phyloP scores from a whole-genome alignment of 2,329 filamentous ascomycete genomes.

The Botrytis cinerea region DNA sequence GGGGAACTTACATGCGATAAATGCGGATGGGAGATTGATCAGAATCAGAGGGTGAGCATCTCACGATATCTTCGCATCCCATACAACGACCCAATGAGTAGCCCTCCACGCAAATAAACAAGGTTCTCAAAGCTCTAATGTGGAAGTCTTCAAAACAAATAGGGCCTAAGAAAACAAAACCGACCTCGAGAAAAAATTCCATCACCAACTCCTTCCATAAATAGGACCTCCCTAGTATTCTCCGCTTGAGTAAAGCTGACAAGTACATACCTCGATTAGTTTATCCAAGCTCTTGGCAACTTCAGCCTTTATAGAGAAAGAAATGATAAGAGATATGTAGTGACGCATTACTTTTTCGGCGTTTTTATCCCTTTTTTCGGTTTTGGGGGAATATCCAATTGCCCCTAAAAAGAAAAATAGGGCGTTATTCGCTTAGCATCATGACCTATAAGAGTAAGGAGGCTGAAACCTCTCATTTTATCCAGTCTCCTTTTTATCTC shows the following conservation, averaged over 20 bases:
- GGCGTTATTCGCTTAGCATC: not conserved
- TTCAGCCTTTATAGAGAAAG: not conserved
- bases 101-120: not conserved
- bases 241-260: not conserved
- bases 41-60: not conserved
- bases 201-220: not conserved
- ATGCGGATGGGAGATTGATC: not conserved
- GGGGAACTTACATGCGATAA: not conserved
- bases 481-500: not conserved
- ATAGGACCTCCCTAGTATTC: not conserved
- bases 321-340: not conserved
- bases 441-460: not conserved
- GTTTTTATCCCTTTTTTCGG: not conserved
- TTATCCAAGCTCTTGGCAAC: conserved; percentile 6
- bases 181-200: not conserved
- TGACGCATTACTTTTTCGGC: not conserved
- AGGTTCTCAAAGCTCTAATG: not conserved
- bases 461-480: conserved; percentile 11
- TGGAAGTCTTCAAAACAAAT: not conserved
- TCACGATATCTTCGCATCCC: not conserved
- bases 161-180: not conserved
- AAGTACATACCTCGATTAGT: not conserved
- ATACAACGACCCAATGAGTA: not conserved
- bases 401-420: not conserved
- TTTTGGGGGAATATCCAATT: not conserved